These are phyloP conservation scores for Ogataea pilisensis DNA, from an alignment of 805 yeast genomes.

Conservation along the genomic window DNA sequence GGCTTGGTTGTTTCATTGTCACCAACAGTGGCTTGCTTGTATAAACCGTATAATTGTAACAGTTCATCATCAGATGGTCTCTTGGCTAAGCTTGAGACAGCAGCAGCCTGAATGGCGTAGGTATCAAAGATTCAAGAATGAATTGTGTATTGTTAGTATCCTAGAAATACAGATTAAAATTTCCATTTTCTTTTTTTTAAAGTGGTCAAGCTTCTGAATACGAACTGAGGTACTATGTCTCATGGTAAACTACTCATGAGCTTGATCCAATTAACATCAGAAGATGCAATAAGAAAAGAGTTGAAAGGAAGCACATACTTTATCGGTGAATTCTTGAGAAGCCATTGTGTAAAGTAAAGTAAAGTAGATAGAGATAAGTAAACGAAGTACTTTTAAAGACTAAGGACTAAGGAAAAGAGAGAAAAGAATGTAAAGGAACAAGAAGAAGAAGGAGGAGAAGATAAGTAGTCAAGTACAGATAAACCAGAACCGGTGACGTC, in stretches of 20 bases:
- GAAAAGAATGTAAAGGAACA: background rate
- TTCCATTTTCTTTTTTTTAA: too few species aligned
- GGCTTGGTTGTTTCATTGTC: conserved; percentile 88
- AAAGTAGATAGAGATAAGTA: background rate
- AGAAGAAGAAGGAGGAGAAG: background rate
- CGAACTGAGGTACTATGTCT: too few species aligned
- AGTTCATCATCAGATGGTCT: conserved; percentile 87
- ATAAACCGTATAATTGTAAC: conserved; percentile 82
- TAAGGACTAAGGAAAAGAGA: background rate
- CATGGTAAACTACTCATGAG: too few species aligned
- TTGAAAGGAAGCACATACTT: conserved; percentile 23
- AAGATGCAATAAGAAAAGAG: background rate
- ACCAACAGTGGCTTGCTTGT: conserved; percentile 96
- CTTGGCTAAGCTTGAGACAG: conserved; percentile 67
- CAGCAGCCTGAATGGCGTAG: conserved; percentile 57
- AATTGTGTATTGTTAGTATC: too few species aligned
- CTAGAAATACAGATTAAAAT: too few species aligned
- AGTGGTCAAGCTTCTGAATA: too few species aligned
- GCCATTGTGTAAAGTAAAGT: conserved; percentile 29
- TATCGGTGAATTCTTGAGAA: conserved; percentile 33
- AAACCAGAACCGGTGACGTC: too few species aligned
- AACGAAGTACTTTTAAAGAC: background rate
- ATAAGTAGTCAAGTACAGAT: background rate
- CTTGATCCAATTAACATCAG: too few species aligned
- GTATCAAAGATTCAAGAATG: background rate